These are phyloP conservation scores for Casuarina cunninghamiana DNA, from an alignment of 306 rosid species.

Conservation along the genomic window DNA sequence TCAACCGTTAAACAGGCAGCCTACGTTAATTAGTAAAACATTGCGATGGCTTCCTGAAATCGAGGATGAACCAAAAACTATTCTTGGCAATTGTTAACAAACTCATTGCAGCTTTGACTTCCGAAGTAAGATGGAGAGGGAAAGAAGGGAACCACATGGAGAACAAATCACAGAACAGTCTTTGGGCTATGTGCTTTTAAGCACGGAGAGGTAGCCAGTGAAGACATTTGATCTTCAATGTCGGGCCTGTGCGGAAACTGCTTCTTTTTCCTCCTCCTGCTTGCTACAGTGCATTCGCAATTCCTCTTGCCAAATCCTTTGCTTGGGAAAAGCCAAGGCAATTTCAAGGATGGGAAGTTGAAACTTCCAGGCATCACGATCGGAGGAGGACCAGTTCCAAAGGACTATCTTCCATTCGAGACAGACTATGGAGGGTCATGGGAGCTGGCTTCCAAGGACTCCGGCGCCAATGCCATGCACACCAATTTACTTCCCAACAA, in stretches of 20 bases:
- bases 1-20: no score
- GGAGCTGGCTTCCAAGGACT: slow-evolving; percentile 34
- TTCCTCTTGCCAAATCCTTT: background rate
- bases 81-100: slow-evolving; percentile 25
- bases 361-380: background rate
- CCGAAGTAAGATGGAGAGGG: slow-evolving; percentile 35
- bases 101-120: slow-evolving; percentile 12
- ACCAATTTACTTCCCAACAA: slow-evolving; percentile 64
- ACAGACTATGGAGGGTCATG: slow-evolving; percentile 37
- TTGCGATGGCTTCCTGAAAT: slow-evolving; percentile 11
- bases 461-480: slow-evolving; percentile 84
- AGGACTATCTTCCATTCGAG: slow-evolving; percentile 23
- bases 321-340: background rate
- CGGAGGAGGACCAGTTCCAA: background rate
- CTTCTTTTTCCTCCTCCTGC: slow-evolving; percentile 31
- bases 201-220: slow-evolving; percentile 21
- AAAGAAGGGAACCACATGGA: slow-evolving; percentile 25
- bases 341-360: background rate
- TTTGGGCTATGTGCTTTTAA: background rate
- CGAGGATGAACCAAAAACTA: slow-evolving; percentile 19
- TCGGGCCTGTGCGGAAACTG: slow-evolving; percentile 32
- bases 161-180: background rate
- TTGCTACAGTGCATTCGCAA: slow-evolving; percentile 28
- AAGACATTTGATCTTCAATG: slow-evolving; percentile 43
- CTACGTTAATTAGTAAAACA: background rate